A percentile compares a stretch with the other conserved stretches of the same genome.
Evolutionary conservation across 2,329 filamentous ascomycete species (phyloP).

Genomic region (Cryphonectria carpinicola): DNA sequence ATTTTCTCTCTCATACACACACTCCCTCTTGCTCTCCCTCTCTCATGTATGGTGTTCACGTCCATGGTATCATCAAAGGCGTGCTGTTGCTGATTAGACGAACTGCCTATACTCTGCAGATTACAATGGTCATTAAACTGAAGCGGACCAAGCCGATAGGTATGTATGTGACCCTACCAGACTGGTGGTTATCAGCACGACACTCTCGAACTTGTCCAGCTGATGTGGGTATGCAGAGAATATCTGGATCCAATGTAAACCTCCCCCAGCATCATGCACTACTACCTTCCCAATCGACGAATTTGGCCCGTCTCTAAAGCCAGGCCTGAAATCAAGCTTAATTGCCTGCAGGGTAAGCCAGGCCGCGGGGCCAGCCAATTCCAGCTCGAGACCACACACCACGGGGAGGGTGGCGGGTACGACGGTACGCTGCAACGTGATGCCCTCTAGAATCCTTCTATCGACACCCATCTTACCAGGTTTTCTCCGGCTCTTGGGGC

Average conservation of each 20-base stretch:
- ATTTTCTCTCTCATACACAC: too few species aligned
- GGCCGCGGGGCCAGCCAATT: background rate
- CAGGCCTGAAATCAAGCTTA: conserved; percentile 20
- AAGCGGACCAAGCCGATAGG: background rate
- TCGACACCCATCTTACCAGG: background rate
- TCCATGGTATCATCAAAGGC: conserved; percentile 7
- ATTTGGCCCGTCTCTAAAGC: background rate
- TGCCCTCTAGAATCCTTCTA: conserved; percentile 3
- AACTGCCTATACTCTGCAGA: background rate
- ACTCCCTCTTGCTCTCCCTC: too few species aligned
- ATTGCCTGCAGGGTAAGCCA: background rate
- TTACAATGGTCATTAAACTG: too few species aligned
- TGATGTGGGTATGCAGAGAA: conserved; percentile 5
- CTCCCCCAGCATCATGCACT: conserved; percentile 4
- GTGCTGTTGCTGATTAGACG: background rate
- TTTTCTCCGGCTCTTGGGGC: background rate
- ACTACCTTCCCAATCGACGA: conserved; percentile 24
- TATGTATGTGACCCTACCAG: background rate
- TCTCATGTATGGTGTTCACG: background rate
- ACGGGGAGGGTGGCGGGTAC: background rate
- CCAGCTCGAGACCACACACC: background rate
- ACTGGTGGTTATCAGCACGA: background rate
- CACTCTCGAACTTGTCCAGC: background rate
- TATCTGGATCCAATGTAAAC: conserved; percentile 1
- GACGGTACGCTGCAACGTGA: background rate